A percentile compares a stretch with the other conserved stretches of the same genome.
Evolutionary conservation across 2,329 filamentous ascomycete genomes (phyloP).

Genomic region (Pseudogymnoascus pannorum): DNA sequence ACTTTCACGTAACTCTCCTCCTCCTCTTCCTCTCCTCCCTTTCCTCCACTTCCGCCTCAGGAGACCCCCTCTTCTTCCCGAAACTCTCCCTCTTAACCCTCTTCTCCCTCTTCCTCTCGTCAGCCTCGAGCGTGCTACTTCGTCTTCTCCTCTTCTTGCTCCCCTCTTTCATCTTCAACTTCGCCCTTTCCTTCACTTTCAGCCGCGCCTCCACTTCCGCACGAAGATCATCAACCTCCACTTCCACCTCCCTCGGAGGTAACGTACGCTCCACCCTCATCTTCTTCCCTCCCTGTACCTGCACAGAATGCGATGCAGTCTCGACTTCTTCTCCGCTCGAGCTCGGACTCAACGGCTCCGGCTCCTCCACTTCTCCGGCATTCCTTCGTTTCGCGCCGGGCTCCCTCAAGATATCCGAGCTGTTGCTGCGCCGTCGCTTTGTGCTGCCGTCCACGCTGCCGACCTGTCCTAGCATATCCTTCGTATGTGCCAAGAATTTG

Average conservation of each 20-base stretch:
- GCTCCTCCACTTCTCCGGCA: neutral
- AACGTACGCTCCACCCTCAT: neutral
- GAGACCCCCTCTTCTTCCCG: neutral
- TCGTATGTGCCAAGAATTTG: neutral
- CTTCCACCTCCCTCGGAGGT: neutral
- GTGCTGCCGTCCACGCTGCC: neutral
- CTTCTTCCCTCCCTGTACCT: neutral
- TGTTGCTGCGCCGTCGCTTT: neutral
- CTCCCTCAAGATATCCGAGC: neutral
- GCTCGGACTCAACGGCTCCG: neutral
- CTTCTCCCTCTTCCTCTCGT: slow-evolving; percentile 6
- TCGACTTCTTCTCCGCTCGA: neutral
- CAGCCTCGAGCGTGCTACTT: neutral
- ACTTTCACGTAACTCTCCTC: neutral
- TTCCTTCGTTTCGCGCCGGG: neutral
- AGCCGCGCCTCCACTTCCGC: slow-evolving; percentile 9
- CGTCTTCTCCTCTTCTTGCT: slow-evolving; percentile 8
- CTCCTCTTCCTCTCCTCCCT: neutral
- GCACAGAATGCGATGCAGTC: neutral
- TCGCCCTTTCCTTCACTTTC: slow-evolving; percentile 3
- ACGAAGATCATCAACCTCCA: slow-evolving; percentile 8
- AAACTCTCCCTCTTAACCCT: slow-evolving; percentile 2
- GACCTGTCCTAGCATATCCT: slow-evolving; percentile 1
- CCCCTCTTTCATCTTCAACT: slow-evolving; percentile 6
- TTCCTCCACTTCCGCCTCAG: slow-evolving; percentile 4